Evolutionary conservation across 2,329 filamentous ascomycete genomes (phyloP).

Genomic region (Chaetomiaceae sp.): DNA sequence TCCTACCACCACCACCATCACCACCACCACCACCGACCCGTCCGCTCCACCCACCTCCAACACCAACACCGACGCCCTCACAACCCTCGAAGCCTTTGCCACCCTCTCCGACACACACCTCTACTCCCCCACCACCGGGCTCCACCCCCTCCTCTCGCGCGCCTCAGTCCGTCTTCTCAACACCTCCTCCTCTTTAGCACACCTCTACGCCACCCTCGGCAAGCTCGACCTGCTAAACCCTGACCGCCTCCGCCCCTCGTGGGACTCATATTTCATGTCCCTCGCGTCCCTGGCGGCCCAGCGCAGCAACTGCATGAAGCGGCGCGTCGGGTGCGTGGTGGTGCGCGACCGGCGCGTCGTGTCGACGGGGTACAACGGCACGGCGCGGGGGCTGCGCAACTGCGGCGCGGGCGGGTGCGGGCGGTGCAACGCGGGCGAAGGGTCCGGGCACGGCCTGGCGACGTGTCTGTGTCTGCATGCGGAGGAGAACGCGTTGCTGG

Average conservation of each 20-base stretch:
- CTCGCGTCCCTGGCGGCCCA: constrained; percentile 87
- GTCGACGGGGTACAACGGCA: constrained; percentile 95
- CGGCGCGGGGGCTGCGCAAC: constrained; percentile 81
- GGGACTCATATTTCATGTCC: constrained; percentile 98
- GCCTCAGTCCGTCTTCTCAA: constrained; percentile 85
- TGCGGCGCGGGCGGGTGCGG: constrained; percentile 88
- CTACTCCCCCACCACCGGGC: constrained; percentile 59
- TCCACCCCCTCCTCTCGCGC: constrained; percentile 70
- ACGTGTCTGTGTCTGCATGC: constrained; percentile 97
- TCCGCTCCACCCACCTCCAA: not conserved
- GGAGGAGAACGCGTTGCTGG: constrained; percentile 92
- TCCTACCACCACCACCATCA: constrained; percentile 15
- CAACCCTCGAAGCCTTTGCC: constrained; percentile 53
- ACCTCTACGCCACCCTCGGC: constrained; percentile 66
- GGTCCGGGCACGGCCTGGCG: constrained; percentile 64
- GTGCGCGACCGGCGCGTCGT: constrained; percentile 83
- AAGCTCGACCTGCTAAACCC: constrained; percentile 71
- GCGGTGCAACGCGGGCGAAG: constrained; percentile 72
- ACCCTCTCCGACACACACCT: constrained; percentile 63
- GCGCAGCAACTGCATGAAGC: constrained; percentile 96
- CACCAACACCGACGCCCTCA: constrained; percentile 34
- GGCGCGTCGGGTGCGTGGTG: constrained; percentile 88
- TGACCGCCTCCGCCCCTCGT: constrained; percentile 75
- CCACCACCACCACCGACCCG: not conserved
- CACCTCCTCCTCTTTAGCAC: constrained; percentile 63